Evolutionary conservation across 75 land plant species (phyloP).

Genomic region (Sequoiadendron giganteum): DNA sequence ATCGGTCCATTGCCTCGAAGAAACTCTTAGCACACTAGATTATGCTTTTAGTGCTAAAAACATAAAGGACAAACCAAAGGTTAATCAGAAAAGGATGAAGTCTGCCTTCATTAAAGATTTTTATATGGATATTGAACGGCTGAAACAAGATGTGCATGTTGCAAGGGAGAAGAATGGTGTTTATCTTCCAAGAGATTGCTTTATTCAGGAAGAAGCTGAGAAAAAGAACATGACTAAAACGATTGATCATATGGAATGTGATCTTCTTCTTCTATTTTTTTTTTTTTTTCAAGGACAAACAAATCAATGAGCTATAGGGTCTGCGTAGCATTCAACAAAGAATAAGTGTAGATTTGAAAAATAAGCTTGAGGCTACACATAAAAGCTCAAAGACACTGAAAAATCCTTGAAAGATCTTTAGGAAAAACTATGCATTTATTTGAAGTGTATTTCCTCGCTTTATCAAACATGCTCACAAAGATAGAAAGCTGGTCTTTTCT

Average conservation of each 20-base stretch:
- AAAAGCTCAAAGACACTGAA: conserved; percentile 30
- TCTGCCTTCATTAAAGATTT: conserved; percentile 90
- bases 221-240: conserved; percentile 39
- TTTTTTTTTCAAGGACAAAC: conserved; percentile 40
- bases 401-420: conserved; percentile 21
- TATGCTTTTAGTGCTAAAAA: conserved; percentile 78
- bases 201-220: conserved; percentile 53
- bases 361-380: conserved; percentile 20
- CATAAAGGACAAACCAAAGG: conserved; percentile 80
- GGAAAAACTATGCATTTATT: conserved; percentile 26
- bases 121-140: conserved; percentile 84
- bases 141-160: conserved; percentile 69
- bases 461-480: no score
- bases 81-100: conserved; percentile 97
- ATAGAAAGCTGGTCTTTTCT: no score
- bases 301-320: conserved; percentile 18
- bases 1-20: conserved; percentile 72
- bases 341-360: conserved; percentile 5
- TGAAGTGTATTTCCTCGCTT: no score
- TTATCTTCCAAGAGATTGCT: conserved; percentile 51
- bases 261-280: no score
- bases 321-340: conserved; percentile 8
- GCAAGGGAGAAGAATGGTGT: conserved; percentile 63
- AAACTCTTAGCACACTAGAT: conserved; percentile 79
- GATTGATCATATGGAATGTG: conserved; percentile 44